These are phyloP conservation scores for Rutstroemia sp. DNA, from an alignment of 2,329 filamentous ascomycete genomes.

Conservation along the genomic window DNA sequence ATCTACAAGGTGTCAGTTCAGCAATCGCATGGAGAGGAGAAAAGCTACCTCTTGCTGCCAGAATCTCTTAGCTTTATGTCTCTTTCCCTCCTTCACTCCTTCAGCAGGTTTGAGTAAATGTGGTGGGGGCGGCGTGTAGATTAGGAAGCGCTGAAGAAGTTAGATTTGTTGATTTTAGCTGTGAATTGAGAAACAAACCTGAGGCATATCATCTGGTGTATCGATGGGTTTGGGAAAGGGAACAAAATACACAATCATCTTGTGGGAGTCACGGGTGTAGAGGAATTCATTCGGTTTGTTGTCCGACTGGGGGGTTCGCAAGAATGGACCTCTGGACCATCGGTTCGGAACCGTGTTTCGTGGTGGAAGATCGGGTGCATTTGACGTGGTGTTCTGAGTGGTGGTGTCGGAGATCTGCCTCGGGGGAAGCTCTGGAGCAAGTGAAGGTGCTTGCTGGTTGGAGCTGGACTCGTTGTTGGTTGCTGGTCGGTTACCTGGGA, in stretches of 20 bases:
- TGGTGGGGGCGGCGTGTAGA: slow-evolving; percentile 12
- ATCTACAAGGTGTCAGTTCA: slow-evolving; percentile 1
- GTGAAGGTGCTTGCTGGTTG: too few relatives aligned
- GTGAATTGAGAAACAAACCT: not conserved
- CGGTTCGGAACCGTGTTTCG: too few relatives aligned
- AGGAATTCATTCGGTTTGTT: slow-evolving; percentile 1
- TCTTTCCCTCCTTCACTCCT: slow-evolving; percentile 11
- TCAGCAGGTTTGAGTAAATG: slow-evolving; percentile 11
- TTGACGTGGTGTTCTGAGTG: too few relatives aligned
- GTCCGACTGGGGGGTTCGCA: not conserved
- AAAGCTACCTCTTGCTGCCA: slow-evolving; percentile 12
- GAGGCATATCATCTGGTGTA: slow-evolving; percentile 3
- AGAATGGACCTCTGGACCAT: too few relatives aligned
- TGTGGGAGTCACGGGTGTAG: slow-evolving; percentile 11
- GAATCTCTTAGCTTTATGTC: slow-evolving; percentile 4
- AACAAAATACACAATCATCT: slow-evolving; percentile 12
- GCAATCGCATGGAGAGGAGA: not conserved
- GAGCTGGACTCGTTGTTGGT: too few relatives aligned
- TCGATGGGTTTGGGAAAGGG: slow-evolving; percentile 11
- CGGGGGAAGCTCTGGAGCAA: too few relatives aligned
- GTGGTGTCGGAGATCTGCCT: too few relatives aligned
- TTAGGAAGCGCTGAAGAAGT: slow-evolving; percentile 9
- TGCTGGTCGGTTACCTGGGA: too few relatives aligned
- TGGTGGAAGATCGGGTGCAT: too few relatives aligned
- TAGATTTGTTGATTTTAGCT: not conserved